Evolutionary conservation across 1,284 basidiomycete species (phyloP).

Genomic region (Retiboletus flavoniger): DNA sequence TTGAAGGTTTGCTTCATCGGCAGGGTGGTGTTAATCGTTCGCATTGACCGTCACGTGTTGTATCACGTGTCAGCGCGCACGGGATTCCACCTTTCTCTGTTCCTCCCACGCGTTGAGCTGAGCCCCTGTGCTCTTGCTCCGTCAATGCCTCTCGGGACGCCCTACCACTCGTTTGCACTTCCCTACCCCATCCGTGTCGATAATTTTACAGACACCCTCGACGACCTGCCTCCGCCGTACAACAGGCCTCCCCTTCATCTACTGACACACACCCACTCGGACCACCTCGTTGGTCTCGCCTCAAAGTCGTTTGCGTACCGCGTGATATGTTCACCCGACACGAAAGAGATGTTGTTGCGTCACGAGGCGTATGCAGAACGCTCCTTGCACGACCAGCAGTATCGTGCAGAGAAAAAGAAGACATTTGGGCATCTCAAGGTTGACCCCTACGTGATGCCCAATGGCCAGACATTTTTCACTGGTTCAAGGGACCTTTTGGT

Average conservation of each 20-base stretch:
- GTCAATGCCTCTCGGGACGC: constrained; percentile 67
- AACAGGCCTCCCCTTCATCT: constrained; percentile 64
- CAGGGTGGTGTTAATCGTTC: too few relatives aligned
- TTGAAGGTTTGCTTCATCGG: too few relatives aligned
- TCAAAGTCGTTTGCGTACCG: constrained; percentile 65
- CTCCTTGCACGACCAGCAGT: constrained; percentile 50
- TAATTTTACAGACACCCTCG: constrained; percentile 54
- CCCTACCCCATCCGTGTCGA: constrained; percentile 82
- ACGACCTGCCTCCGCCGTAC: constrained; percentile 33
- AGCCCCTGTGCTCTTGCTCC: constrained; percentile 17
- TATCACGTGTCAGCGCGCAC: neutral
- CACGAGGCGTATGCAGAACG: constrained; percentile 72
- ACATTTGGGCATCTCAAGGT: constrained; percentile 71
- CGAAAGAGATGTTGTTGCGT: constrained; percentile 78
- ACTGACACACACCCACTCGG: constrained; percentile 82
- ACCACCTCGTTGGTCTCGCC: constrained; percentile 71
- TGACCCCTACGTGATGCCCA: constrained; percentile 45
- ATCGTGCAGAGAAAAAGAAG: constrained; percentile 50
- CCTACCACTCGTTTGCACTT: constrained; percentile 60
- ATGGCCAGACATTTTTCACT: constrained; percentile 46
- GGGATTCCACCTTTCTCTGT: neutral
- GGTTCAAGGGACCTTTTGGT: constrained; percentile 58
- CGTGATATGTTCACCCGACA: constrained; percentile 75
- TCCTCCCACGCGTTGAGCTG: neutral
- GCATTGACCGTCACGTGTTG: constrained; percentile 5